Evolutionary conservation across 1,284 basidiomycete species (phyloP).

Genomic region (Ceratobasidium sp.): DNA sequence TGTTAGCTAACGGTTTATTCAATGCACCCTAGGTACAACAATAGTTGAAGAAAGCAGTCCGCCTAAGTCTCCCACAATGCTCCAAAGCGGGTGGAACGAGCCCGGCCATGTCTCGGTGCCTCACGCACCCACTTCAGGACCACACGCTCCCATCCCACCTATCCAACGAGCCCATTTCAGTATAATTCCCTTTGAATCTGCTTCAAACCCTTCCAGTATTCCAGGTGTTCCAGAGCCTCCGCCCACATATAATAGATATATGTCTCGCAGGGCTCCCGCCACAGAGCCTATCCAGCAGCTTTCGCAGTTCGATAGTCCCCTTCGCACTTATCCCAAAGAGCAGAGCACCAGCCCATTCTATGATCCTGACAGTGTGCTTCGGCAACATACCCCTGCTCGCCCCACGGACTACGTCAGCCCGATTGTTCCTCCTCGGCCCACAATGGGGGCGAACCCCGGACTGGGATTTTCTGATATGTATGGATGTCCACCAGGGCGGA

Average conservation of each 20-base stretch:
- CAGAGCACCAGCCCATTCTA: neutral
- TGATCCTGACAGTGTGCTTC: neutral
- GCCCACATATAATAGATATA: constrained; percentile 9
- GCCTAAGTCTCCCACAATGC: too few relatives aligned
- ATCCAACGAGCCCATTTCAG: constrained; percentile 4
- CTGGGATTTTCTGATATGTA: neutral
- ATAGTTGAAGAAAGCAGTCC: too few relatives aligned
- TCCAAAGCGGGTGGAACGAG: too few relatives aligned
- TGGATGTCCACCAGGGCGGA: neutral
- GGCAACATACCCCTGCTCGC: neutral
- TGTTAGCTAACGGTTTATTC: too few relatives aligned
- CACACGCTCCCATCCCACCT: neutral
- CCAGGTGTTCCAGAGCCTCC: neutral
- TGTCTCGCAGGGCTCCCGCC: neutral
- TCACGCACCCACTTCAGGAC: neutral
- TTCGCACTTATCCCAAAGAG: neutral
- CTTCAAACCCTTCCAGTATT: neutral
- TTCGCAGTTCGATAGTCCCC: neutral
- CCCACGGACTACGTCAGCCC: neutral
- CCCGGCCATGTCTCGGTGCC: neutral
- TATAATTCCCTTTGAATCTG: neutral
- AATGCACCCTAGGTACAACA: too few relatives aligned
- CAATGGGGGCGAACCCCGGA: neutral
- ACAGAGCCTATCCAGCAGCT: constrained; percentile 25
- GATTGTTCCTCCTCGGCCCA: neutral